Evolutionary conservation across 441 rosid species (phyloP).

Genomic region (Hura crepitans): DNA sequence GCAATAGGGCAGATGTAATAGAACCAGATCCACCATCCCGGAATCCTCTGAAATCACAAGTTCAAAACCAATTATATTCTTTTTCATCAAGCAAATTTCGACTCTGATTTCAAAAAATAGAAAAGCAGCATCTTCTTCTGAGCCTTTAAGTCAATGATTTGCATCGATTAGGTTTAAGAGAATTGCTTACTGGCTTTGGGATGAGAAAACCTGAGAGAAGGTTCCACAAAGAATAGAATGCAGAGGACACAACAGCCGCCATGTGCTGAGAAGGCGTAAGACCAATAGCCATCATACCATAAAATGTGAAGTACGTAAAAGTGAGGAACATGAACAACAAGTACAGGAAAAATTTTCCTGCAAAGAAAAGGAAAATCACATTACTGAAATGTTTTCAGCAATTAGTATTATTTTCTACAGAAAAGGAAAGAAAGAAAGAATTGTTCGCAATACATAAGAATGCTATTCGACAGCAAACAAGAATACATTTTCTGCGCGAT

Average conservation of each 20-base stretch:
- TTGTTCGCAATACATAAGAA: not conserved
- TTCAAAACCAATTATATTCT: not conserved
- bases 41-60: slow-evolving; percentile 45
- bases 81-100: not conserved
- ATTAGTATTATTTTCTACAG: too few species aligned
- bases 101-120: too few species aligned
- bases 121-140: too few species aligned
- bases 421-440: not conserved
- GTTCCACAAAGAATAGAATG: slow-evolving; percentile 94
- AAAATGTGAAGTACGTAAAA: slow-evolving; percentile 84
- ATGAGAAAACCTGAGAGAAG: slow-evolving; percentile 88
- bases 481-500: too few species aligned
- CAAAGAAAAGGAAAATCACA: slow-evolving; percentile 15
- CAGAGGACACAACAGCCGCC: slow-evolving; percentile 84
- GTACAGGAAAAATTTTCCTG: slow-evolving; percentile 73
- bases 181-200: slow-evolving; percentile 66
- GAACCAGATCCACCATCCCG: slow-evolving; percentile 96
- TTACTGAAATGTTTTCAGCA: not conserved
- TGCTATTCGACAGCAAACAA: not conserved
- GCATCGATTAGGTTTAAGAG: not conserved
- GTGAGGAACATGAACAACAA: slow-evolving; percentile 86
- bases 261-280: slow-evolving; percentile 72
- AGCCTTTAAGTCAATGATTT: not conserved
- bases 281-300: slow-evolving; percentile 95
- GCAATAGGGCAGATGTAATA: slow-evolving; percentile 74